Conservation (phyloP, 345 rosid species). For the Boechera retrofracta region DNA sequence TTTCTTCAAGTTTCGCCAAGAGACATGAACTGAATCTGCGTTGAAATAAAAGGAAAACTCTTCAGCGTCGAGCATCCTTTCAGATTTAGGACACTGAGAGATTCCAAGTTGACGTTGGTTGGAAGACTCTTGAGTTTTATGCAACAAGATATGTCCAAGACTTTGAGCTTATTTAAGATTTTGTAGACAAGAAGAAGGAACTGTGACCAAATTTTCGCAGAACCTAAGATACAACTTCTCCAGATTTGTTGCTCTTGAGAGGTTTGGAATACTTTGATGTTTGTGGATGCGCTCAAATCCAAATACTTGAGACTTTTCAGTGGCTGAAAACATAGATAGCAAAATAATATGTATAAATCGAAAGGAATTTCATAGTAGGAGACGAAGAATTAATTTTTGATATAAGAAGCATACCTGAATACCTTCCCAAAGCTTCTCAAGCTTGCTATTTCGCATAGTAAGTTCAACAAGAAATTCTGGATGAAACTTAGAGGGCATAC, state of each 20-base stretch:
- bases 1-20: constrained; percentile 25
- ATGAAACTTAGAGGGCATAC: no score
- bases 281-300: constrained; percentile 14
- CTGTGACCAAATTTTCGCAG: constrained; percentile 19
- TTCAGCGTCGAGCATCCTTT: constrained; percentile 23
- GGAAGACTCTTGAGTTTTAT: constrained; percentile 13
- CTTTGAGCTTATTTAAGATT: constrained; percentile 28
- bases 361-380: no score
- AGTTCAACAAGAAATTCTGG: no score
- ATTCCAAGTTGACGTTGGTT: constrained; percentile 1
- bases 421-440: no score
- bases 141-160: constrained; percentile 26
- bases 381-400: no score
- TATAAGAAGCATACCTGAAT: no score
- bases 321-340: background rate
- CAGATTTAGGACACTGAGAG: constrained; percentile 1
- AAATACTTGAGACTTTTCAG: background rate
- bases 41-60: constrained; percentile 21
- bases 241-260: constrained; percentile 27
- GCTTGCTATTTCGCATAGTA: no score
- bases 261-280: constrained; percentile 18
- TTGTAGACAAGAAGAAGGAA: constrained; percentile 6
- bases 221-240: constrained; percentile 25
- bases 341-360: no score
- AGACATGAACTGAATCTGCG: constrained; percentile 18